Percentiles rank a stretch among this genome's conserved stretches.
phyloP scores from a whole-genome alignment of 768 basidiomycete genomes.

The Mycena leptocephala region DNA sequence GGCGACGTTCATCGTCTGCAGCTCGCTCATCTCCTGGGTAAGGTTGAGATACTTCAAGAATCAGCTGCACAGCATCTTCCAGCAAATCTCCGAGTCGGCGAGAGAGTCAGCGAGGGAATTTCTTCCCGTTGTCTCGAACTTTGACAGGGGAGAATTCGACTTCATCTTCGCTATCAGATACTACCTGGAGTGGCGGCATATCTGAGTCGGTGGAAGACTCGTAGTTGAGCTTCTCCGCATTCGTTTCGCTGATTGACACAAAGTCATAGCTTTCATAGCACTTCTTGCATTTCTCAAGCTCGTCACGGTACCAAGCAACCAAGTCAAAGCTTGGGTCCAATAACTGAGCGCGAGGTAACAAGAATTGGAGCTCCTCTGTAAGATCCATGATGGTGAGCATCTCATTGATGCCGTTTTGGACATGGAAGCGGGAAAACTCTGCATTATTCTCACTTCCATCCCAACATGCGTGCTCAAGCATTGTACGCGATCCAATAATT shows the following conservation, averaged over 20 bases:
- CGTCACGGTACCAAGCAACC: not conserved
- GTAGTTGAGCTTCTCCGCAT: not conserved
- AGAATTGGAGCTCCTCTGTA: not conserved
- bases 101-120: too few species aligned
- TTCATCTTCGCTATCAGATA: not conserved
- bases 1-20: not conserved
- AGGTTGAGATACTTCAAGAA: not conserved
- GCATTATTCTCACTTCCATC: not conserved
- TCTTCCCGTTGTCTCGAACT: not conserved
- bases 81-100: not conserved
- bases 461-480: not conserved
- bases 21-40: not conserved
- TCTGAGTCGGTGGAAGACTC: not conserved
- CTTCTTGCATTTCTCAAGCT: not conserved
- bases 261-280: not conserved
- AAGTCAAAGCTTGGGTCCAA: not conserved
- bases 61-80: not conserved
- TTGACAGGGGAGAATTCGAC: not conserved
- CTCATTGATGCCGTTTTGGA: not conserved
- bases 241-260: not conserved
- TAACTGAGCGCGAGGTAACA: not conserved
- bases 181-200: not conserved
- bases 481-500: not conserved
- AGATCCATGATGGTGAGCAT: not conserved
- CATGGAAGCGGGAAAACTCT: not conserved